Conservation (phyloP, 257 asterid genomes). For the Cynanchum wilfordii region DNA sequence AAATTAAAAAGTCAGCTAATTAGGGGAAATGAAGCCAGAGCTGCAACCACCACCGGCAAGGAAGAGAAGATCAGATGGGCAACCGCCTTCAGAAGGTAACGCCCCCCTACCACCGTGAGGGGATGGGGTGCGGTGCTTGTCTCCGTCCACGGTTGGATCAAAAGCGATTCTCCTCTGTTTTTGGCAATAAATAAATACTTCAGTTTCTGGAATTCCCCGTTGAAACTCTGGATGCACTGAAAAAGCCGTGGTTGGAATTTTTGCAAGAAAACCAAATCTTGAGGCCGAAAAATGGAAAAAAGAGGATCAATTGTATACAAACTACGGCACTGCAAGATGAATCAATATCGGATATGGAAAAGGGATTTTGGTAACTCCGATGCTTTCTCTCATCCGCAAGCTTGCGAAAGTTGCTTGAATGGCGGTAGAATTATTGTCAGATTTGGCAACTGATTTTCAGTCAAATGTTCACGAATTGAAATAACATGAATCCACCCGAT, state of each 20-base stretch:
- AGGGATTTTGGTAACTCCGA: conserved; percentile 23
- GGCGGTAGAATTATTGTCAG: background rate
- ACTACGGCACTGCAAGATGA: background rate
- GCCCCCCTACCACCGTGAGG: conserved; percentile 90
- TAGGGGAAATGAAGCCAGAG: conserved; percentile 3
- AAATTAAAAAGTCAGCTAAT: conserved; percentile 6
- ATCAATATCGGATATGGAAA: background rate
- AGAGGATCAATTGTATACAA: background rate
- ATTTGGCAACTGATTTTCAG: background rate
- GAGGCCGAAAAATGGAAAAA: background rate
- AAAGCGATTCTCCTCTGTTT: conserved; percentile 14
- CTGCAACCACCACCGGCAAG: conserved; percentile 55
- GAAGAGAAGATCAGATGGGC: conserved; percentile 70
- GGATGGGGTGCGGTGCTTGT: conserved; percentile 52
- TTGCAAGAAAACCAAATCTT: background rate
- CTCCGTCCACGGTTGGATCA: conserved; percentile 35
- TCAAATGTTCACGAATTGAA: background rate
- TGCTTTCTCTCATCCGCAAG: conserved; percentile 25
- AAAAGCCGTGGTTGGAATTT: conserved; percentile 41
- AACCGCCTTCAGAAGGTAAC: conserved; percentile 73
- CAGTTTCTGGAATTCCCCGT: conserved; percentile 5
- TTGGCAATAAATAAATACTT: conserved; percentile 17
- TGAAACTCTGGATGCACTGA: conserved; percentile 7
- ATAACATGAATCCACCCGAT: too few relatives aligned
- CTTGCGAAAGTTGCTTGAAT: background rate